Evolutionary conservation across 257 asterid species (phyloP).

Genomic region (Solanum phureja): DNA sequence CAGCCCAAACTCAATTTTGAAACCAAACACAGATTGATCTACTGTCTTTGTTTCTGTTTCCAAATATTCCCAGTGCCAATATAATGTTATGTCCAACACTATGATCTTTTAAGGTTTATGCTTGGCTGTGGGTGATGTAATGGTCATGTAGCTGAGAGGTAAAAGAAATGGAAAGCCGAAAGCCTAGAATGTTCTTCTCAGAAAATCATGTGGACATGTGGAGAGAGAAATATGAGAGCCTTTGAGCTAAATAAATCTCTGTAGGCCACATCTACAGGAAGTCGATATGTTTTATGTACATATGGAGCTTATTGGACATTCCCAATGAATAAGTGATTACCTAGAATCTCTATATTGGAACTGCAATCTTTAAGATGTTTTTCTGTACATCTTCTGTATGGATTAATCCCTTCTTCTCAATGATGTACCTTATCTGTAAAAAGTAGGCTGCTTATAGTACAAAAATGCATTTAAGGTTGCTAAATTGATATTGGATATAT

Average conservation of each 20-base stretch:
- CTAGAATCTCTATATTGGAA: not conserved
- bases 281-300: not conserved
- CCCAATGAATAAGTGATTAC: not conserved
- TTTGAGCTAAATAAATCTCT: not conserved
- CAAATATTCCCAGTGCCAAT: not conserved
- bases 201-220: not conserved
- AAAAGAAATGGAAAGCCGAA: not conserved
- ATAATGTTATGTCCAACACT: not conserved
- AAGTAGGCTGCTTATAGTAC: not conserved
- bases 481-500: not conserved
- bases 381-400: not conserved
- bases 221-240: not conserved
- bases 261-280: not conserved
- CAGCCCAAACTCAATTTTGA: not conserved
- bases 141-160: not conserved
- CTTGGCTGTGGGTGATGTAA: not conserved
- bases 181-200: not conserved
- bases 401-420: not conserved
- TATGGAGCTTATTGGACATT: not conserved
- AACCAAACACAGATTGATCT: not conserved
- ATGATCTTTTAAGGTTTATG: not conserved
- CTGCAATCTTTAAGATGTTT: not conserved
- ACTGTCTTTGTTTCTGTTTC: not conserved
- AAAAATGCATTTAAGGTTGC: not conserved
- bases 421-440: not conserved